Base-by-base conservation (phyloP, 139 green algal genomes). In the Mesostigma viride region DNA sequence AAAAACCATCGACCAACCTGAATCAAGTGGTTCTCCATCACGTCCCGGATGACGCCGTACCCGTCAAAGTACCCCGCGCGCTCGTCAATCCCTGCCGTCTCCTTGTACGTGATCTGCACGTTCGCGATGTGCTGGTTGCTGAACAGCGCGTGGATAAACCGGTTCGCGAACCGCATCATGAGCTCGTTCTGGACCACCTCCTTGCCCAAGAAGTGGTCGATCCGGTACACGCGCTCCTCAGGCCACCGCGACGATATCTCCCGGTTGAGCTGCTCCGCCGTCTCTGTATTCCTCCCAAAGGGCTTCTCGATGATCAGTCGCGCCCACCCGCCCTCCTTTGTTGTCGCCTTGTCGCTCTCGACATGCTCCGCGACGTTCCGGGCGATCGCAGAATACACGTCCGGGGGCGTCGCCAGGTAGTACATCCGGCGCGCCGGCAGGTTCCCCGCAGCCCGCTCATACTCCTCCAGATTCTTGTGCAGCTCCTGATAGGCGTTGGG, bases 191-290 rank as follows among this genome's bases (percentile, higher is more conserved):
- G 86, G 40, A 82, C 84, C 62, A 99, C 74, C 82, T 98, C 93
- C 79, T 99, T 96, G 45, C 89, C 91, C 62, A 98, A 83, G 78
- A 96, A 98, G 83, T 98, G 91, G 77, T 97, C 92, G 31, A 98
- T 98, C 35, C 72, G 47, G 69, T 84, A 84, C 24, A 98, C 67
- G 67, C 91, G 73, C 20, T 88, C 77, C 79, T 98, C 92, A 0
- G 82, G 78, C 64, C 90, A 97, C 34, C 92, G 78, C 40, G 4
- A 33, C 0, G 82, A 84, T 31, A 99, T 79, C 40, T 82, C 31
- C 0, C 79, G 51, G 1, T 80, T 85, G 62, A 98, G 82, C 34
- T 83, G 68, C 77, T 96, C 91, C 24, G 78, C 84, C 58, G 72
- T 82, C 20, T 79, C 66, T 34, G 94, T 76, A 79, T 97, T 91